Evolutionary conservation across 768 basidiomycete genomes (phyloP), one percentile per base, ranked within the genome.

Genomic region (Boletus tylopilopsis): DNA sequence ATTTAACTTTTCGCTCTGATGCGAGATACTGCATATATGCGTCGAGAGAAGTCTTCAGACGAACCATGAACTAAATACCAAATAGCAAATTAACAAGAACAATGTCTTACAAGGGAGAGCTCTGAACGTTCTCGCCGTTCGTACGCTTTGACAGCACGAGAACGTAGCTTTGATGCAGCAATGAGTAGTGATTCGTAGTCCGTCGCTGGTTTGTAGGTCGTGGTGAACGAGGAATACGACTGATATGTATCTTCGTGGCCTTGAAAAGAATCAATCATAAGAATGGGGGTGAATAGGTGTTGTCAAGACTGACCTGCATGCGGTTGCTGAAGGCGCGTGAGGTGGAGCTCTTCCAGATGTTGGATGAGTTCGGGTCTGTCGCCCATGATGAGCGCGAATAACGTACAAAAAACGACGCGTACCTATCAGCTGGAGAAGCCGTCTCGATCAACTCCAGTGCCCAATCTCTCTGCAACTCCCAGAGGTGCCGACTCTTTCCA

Each of bases 191-290:
- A 58, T 61, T 95, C 93, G 62, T 98, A 98, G 36, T 85, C 77
- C n/a, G 76, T 70, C 0, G 84, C 73, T 13, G 87, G 80, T 58
- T 84, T 80, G 66, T 87, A 78, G 47, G 80, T 78, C 1, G 92
- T 90, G 15, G 91, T 90, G 70, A 97, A 96, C 0, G 85, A 79
- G 0, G 94, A 96, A 64, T 95, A 98, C 2, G 80, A 75, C 59
- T 90, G 84, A 48, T 85, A 84, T 0, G 93, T 94, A 13, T 87
- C 80, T 34, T 91, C 90, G 47, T 84, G 77, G 50, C 81, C 91
- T 94, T 58, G n/a, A 12, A n/a, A 33, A 23, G 4, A 12, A 36
- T 59, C 12, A 57, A 49, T 27, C 8, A 25, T 25, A 23, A 5
- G 6, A 37, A 15, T 16, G 30, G 22, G 13, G 10, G 19, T 5